A percentile compares a stretch with the other conserved stretches of the same genome.
Conservation (phyloP, 176 grass and related monocot species). For the Avena eriantha region DNA sequence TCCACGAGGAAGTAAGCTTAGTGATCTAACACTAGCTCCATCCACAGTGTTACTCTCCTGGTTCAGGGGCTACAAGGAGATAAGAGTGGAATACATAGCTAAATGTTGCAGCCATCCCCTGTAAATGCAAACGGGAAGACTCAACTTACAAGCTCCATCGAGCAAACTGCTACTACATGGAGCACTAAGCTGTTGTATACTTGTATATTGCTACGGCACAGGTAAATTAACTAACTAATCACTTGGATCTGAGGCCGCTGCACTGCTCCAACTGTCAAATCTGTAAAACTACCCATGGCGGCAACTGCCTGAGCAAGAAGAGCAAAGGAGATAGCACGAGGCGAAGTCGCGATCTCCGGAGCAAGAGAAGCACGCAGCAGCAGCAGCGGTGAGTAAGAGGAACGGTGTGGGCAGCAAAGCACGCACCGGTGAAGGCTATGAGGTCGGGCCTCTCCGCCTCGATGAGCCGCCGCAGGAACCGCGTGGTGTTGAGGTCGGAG, state of each 20-base stretch:
- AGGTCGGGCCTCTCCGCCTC: slow-evolving; percentile 82
- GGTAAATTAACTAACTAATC: background rate
- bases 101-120: background rate
- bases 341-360: background rate
- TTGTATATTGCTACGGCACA: background rate
- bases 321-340: background rate
- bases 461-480: slow-evolving; percentile 78
- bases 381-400: background rate
- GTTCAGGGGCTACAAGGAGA: background rate
- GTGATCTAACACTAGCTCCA: too few species aligned
- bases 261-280: background rate
- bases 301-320: background rate
- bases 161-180: background rate
- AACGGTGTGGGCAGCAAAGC: background rate
- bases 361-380: background rate
- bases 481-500: slow-evolving; percentile 92
- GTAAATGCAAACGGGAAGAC: background rate
- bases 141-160: background rate
- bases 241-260: background rate
- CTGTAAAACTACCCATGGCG: background rate
- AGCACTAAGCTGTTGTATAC: background rate
- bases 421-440: slow-evolving; percentile 81
- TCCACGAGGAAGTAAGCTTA: too few species aligned
- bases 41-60: too few species aligned
- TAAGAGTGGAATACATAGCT: background rate